Percentiles rank a stretch among this genome's conserved stretches.
Conservation (phyloP, 495 filamentous ascomycete species). For the Trichoderma asperelloides region DNA sequence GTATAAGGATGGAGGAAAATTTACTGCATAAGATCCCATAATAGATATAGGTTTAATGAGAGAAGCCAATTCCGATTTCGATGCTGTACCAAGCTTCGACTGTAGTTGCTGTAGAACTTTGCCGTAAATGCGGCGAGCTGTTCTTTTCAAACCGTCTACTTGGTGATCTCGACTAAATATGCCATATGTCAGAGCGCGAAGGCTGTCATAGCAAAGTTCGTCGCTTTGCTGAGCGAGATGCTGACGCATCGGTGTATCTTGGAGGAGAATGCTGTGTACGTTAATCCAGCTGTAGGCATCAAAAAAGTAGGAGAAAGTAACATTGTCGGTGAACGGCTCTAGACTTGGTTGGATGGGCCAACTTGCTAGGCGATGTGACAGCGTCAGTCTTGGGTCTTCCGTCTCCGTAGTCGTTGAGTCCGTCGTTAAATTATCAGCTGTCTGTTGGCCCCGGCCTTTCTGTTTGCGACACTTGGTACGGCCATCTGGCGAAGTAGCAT, state of each 20-base stretch:
- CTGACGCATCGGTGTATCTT: slow-evolving; percentile 8
- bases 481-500: not conserved
- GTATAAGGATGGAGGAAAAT: not conserved
- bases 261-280: slow-evolving; percentile 10
- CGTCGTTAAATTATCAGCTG: not conserved
- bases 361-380: not conserved
- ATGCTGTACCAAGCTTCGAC: not conserved
- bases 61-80: slow-evolving; percentile 6
- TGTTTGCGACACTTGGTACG: not conserved
- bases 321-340: slow-evolving; percentile 7
- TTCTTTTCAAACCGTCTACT: not conserved
- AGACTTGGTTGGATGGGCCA: not conserved
- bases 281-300: slow-evolving; percentile 12
- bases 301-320: slow-evolving; percentile 11
- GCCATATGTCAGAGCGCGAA: slow-evolving; percentile 10
- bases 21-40: slow-evolving; percentile 11
- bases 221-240: not conserved
- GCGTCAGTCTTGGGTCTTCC: not conserved
- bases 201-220: slow-evolving; percentile 9
- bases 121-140: not conserved
- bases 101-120: not conserved
- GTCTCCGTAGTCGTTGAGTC: not conserved
- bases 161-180: slow-evolving; percentile 9
- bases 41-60: slow-evolving; percentile 11
- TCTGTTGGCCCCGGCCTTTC: not conserved